A percentile compares a stretch with the other conserved stretches of the same genome.
phyloP scores from a whole-genome alignment of 176 grass and related monocot genomes.

The Triticum urartu region DNA sequence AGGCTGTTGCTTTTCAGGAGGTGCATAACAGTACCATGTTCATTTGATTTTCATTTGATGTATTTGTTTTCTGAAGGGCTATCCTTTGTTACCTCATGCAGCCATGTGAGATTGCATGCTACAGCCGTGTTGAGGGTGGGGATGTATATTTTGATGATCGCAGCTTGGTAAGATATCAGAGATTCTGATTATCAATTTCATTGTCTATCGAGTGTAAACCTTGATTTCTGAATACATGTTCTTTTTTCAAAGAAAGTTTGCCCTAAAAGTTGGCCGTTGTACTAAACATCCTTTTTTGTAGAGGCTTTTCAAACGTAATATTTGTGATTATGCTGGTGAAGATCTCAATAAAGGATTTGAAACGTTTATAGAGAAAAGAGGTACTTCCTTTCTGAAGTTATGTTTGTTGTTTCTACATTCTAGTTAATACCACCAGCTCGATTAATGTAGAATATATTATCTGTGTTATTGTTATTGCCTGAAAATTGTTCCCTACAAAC shows the following conservation, averaged over 20 bases:
- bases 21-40: slow-evolving; percentile 36
- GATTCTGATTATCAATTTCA: slow-evolving; percentile 16
- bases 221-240: neutral
- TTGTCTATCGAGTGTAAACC: too few species aligned
- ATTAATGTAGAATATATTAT: slow-evolving; percentile 14
- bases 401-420: neutral
- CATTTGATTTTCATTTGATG: slow-evolving; percentile 24
- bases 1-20: slow-evolving; percentile 89
- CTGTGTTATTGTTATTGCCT: neutral
- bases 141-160: slow-evolving; percentile 90
- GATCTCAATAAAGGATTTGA: slow-evolving; percentile 95
- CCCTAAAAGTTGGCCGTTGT: slow-evolving; percentile 25
- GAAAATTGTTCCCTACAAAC: neutral
- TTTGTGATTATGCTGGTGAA: slow-evolving; percentile 74
- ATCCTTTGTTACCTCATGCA: slow-evolving; percentile 50
- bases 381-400: slow-evolving; percentile 42
- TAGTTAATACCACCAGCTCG: slow-evolving; percentile 13
- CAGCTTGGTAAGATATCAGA: slow-evolving; percentile 67
- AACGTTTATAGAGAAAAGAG: slow-evolving; percentile 87
- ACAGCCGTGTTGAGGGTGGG: slow-evolving; percentile 81
- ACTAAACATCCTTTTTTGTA: slow-evolving; percentile 45
- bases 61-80: slow-evolving; percentile 16
- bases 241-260: neutral
- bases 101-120: slow-evolving; percentile 90
- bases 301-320: slow-evolving; percentile 93